phyloP scores from a whole-genome alignment of 139 green algal species.

The Micromonas pusilla region DNA sequence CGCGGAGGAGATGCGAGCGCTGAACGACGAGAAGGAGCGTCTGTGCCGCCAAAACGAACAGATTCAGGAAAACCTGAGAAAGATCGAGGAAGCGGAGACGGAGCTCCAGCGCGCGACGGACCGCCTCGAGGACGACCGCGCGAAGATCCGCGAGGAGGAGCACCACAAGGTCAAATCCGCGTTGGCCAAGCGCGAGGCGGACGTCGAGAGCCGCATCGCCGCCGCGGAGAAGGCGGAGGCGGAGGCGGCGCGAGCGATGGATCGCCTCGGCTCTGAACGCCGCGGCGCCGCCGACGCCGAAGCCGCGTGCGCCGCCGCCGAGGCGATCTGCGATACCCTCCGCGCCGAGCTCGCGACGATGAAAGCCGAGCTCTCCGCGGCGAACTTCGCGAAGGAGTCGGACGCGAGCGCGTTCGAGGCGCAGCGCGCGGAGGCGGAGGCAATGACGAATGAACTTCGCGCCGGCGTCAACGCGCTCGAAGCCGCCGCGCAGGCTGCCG shows the following conservation, averaged over 20 bases:
- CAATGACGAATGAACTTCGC: neutral
- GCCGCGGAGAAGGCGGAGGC: neutral
- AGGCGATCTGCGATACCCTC: neutral
- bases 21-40: neutral
- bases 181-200: neutral
- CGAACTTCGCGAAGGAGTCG: conserved; percentile 1
- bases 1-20: neutral
- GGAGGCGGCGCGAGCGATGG: neutral
- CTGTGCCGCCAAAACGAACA: neutral
- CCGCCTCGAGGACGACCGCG: conserved; percentile 4
- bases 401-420: neutral
- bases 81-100: conserved; percentile 2
- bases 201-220: neutral
- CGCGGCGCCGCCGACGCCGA: neutral
- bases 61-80: neutral
- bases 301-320: neutral
- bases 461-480: neutral
- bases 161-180: neutral
- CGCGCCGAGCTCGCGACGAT: neutral
- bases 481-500: neutral
- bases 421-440: neutral
- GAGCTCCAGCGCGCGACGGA: neutral
- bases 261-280: neutral
- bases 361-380: neutral
- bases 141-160: conserved; percentile 17